Conservation (phyloP, 495 filamentous ascomycete genomes). For the Penicillium simplicissimum region DNA sequence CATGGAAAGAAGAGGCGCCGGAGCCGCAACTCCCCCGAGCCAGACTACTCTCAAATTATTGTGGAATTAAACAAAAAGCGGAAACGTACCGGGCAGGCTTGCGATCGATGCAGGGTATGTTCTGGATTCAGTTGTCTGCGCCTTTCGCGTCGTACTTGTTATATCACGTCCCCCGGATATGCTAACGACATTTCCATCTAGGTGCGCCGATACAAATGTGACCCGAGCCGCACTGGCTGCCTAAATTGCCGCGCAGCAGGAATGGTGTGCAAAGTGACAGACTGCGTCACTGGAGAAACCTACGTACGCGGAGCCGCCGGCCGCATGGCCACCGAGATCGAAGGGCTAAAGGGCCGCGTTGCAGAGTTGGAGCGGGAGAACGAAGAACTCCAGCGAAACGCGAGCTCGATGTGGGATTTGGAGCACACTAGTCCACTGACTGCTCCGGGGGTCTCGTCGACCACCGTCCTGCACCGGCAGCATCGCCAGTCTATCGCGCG, state of each 20-base stretch:
- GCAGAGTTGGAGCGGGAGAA: constrained; percentile 7
- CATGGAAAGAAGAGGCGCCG: constrained; percentile 8
- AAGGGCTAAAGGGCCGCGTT: neutral
- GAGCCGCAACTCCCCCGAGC: constrained; percentile 34
- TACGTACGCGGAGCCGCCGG: constrained; percentile 58
- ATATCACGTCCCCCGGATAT: neutral
- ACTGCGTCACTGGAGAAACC: constrained; percentile 80
- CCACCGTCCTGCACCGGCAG: neutral
- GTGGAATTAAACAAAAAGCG: constrained; percentile 61
- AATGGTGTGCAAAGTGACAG: constrained; percentile 76
- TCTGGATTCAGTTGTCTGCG: neutral
- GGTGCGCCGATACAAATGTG: constrained; percentile 85
- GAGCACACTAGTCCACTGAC: neutral
- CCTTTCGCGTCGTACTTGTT: neutral
- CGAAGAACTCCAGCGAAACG: neutral
- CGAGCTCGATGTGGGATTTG: neutral
- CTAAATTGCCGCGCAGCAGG: constrained; percentile 70
- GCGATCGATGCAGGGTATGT: constrained; percentile 86
- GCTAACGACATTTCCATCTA: constrained; percentile 27
- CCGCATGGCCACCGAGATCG: constrained; percentile 3
- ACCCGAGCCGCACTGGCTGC: constrained; percentile 70
- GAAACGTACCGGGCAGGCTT: constrained; percentile 79
- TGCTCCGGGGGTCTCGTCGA: neutral
- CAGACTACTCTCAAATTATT: constrained; percentile 64
- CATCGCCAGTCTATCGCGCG: neutral